A percentile compares a stretch with the other conserved stretches of the same genome.
phyloP scores from a whole-genome alignment of 2,329 filamentous ascomycete species.

The Hymenotorrendiella dingleyae region DNA sequence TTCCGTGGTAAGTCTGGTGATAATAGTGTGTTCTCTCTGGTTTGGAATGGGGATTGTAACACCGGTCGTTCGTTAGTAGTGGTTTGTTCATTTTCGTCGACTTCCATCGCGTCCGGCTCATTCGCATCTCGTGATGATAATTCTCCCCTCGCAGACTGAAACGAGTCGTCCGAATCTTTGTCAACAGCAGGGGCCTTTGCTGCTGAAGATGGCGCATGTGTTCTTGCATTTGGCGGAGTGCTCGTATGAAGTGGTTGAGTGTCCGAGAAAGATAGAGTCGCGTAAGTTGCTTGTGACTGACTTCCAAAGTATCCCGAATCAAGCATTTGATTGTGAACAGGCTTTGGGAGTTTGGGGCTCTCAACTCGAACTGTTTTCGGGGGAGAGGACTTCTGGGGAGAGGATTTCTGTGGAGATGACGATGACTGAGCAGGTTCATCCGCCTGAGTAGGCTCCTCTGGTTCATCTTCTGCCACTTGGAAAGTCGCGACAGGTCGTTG shows the following conservation, averaged over 20 bases:
- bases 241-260: conserved; percentile 6
- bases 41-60: conserved; percentile 20
- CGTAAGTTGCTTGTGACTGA: conserved; percentile 34
- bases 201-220: background rate
- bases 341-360: conserved; percentile 19
- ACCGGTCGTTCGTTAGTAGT: conserved; percentile 2
- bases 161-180: conserved; percentile 30
- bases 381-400: conserved; percentile 14
- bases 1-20: conserved; percentile 21
- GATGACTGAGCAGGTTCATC: too few species aligned
- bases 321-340: conserved; percentile 29
- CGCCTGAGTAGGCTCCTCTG: conserved; percentile 2
- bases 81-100: conserved; percentile 6
- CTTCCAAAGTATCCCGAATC: conserved; percentile 72
- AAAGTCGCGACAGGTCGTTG: conserved; percentile 41
- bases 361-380: conserved; percentile 8
- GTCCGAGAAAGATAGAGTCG: conserved; percentile 7
- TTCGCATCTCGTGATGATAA: conserved; percentile 30
- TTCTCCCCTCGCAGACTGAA: conserved; percentile 41
- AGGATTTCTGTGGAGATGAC: too few species aligned
- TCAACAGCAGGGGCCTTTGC: conserved; percentile 12
- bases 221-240: conserved; percentile 8
- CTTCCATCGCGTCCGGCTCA: conserved; percentile 7
- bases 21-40: conserved; percentile 7
- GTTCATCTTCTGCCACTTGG: conserved; percentile 51